Evolutionary conservation across 768 basidiomycete genomes (phyloP), one percentile per base, ranked within the genome.

Genomic region (Phanerodontia chrysosporium): DNA sequence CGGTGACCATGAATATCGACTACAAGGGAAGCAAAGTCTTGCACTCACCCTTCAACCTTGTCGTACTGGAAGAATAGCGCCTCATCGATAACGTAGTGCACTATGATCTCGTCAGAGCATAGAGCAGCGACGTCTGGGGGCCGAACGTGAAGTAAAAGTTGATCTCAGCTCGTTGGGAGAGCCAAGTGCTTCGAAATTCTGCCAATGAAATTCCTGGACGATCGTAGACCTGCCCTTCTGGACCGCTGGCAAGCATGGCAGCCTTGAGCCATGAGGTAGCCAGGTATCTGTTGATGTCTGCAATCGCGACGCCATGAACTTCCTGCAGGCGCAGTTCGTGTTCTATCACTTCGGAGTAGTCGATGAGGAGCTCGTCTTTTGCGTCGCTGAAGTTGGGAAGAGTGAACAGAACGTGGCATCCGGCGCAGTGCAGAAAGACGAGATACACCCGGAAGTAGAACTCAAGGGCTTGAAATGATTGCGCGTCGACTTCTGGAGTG

Each of bases 61-160:
- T 35, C 51, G 28, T 9, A 29, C 29, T 35, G 14, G 36, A 53
- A 65, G 45, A 65, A 60, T 12, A 32, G n/a, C 12, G 65, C 45
- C 18, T 65, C 58, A 27, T 67, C 60, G 32, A 70, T 48, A 25
- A 53, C 57, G 59, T 67, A 65, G 45, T 60, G 55, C 16, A 69
- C n/a, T n/a, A 70, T 54, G 22, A 66, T 63, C 55, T 71, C 70
- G 27, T 59, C 46, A 32, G 62, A 46, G 58, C 70, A 71, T 10
- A 69, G 32, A 6, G 64, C 56, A 3, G 57, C 36, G 25, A 71
- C 49, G 27, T 55, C 55, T 10, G 69, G 68, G 18, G 69, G 51
- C 67, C 67, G 22, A 69, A 60, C 44, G 61, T 62, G 39, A 67
- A 24, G 44, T 63, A 61, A 57, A 68, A 66, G 45, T 65, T 60